phyloP scores from a whole-genome alignment of 225 moss, liverwort and hornwort genomes.

The Asterella californica region DNA sequence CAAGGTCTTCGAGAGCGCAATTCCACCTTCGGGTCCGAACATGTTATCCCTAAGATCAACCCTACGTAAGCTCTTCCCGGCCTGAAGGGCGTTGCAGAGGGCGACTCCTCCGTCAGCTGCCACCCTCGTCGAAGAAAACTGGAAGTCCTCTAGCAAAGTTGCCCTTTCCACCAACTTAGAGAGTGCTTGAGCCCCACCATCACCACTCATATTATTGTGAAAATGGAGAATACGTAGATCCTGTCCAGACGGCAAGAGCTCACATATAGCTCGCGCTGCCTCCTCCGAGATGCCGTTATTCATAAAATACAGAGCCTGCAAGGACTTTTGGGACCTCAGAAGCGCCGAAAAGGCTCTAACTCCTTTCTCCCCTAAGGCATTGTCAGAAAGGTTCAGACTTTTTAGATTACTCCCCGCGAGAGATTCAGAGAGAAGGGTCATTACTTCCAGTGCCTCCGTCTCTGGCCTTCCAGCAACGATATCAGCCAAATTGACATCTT shows the following conservation, averaged over 20 bases:
- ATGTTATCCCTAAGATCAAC: constrained; percentile 94
- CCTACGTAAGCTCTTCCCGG: constrained; percentile 54
- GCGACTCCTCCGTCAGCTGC: constrained; percentile 71
- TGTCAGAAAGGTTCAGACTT: constrained; percentile 91
- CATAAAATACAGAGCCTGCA: constrained; percentile 88
- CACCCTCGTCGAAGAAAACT: constrained; percentile 92
- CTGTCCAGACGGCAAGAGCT: constrained; percentile 69
- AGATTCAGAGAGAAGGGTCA: constrained; percentile 68
- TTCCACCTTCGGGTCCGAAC: constrained; percentile 83
- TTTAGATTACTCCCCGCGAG: constrained; percentile 77
- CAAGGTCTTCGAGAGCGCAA: constrained; percentile 62
- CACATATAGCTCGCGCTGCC: constrained; percentile 82
- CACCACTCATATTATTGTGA: constrained; percentile 98
- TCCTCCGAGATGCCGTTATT: constrained; percentile 95
- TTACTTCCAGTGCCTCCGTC: constrained; percentile 80
- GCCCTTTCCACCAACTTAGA: constrained; percentile 57
- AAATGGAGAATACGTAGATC: constrained; percentile 70
- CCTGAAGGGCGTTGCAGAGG: constrained; percentile 65
- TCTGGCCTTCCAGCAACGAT: constrained; percentile 97
- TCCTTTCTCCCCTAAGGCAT: constrained; percentile 96
- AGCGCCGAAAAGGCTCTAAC: constrained; percentile 84
- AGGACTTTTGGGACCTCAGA: constrained; percentile 66
- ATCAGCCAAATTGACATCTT: constrained; percentile 84
- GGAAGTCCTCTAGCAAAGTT: constrained; percentile 68
- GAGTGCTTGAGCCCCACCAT: constrained; percentile 76